Conservation (phyloP, 2,329 filamentous ascomycete species). For the Aspergillus transmontanensis region DNA sequence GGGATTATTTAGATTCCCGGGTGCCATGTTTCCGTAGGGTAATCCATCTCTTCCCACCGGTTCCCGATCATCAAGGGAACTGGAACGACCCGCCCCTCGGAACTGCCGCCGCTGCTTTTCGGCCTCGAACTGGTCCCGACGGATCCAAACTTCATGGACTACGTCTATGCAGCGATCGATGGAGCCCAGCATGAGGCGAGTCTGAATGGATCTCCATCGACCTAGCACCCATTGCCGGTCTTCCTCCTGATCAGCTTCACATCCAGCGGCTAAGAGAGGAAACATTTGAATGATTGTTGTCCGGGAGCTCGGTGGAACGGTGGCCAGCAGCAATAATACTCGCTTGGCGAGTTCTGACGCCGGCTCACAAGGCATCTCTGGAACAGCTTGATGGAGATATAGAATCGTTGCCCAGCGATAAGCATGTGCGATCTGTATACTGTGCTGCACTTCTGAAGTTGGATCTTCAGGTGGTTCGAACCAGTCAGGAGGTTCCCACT, state of each 20-base stretch:
- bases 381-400: constrained; percentile 69
- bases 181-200: constrained; percentile 67
- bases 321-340: constrained; percentile 63
- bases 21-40: constrained; percentile 10
- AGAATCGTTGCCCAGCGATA: constrained; percentile 69
- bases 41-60: constrained; percentile 19
- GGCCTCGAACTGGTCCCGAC: constrained; percentile 58
- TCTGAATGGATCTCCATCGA: constrained; percentile 63
- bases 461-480: constrained; percentile 67
- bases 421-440: constrained; percentile 67
- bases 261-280: constrained; percentile 68
- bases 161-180: constrained; percentile 68
- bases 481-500: constrained; percentile 61
- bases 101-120: constrained; percentile 40
- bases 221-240: constrained; percentile 66
- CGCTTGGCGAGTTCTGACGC: constrained; percentile 63
- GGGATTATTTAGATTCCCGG: not conserved
- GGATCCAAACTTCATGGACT: constrained; percentile 66
- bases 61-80: constrained; percentile 14
- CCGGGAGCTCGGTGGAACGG: constrained; percentile 63
- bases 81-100: constrained; percentile 27
- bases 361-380: constrained; percentile 64
- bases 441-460: constrained; percentile 63
- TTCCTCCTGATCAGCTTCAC: constrained; percentile 61
- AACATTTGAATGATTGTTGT: constrained; percentile 71